These are phyloP conservation scores for Xylaria multiplex DNA, from an alignment of 2,329 filamentous ascomycete genomes.

Conservation along the genomic window DNA sequence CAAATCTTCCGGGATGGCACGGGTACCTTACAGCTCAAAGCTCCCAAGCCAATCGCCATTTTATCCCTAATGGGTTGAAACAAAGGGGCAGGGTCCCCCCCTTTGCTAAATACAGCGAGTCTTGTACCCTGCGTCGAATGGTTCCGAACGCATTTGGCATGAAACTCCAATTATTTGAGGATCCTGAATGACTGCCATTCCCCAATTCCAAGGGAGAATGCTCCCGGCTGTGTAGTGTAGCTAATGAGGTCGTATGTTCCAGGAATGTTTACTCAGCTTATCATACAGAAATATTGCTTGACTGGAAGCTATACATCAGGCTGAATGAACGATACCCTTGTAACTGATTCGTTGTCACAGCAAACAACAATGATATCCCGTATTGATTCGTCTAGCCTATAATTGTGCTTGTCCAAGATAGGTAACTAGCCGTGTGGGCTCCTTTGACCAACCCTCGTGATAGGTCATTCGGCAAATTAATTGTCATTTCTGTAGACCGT, in stretches of 20 bases:
- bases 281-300: too few relatives aligned
- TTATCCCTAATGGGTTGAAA: conserved; percentile 32
- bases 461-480: conserved; percentile 40
- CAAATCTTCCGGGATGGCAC: conserved; percentile 39
- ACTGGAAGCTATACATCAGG: too few relatives aligned
- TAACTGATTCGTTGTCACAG: conserved; percentile 11
- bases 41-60: conserved; percentile 34
- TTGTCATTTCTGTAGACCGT: conserved; percentile 43
- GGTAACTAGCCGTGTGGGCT: conserved; percentile 8
- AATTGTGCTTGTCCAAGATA: conserved; percentile 18
- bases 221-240: conserved; percentile 8
- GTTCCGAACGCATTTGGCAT: conserved; percentile 23
- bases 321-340: too few relatives aligned
- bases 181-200: background rate
- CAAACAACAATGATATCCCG: conserved; percentile 10
- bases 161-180: conserved; percentile 19
- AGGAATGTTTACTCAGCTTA: background rate
- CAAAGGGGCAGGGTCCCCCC: conserved; percentile 34
- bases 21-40: conserved; percentile 45
- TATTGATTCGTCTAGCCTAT: conserved; percentile 9
- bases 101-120: conserved; percentile 31
- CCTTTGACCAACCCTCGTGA: conserved; percentile 37
- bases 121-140: conserved; percentile 11
- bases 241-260: conserved; percentile 14
- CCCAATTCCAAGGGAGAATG: conserved; percentile 19